phyloP scores from a whole-genome alignment of 192 early-diverging fungal genomes.

The Jimgerdemannia flammicorona region DNA sequence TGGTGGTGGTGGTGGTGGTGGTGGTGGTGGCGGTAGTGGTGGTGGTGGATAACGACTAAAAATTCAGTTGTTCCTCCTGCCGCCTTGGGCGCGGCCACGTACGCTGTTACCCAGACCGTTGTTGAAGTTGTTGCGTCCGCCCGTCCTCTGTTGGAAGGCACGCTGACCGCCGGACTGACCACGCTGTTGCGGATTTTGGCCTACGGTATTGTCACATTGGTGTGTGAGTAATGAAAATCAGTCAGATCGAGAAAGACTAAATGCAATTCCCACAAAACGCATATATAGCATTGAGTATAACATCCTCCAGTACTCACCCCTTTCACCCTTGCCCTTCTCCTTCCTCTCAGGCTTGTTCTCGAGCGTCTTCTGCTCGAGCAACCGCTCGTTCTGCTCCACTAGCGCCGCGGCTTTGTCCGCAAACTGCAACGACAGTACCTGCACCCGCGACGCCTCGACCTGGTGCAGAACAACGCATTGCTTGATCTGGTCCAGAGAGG shows the following conservation, averaged over 20 bases:
- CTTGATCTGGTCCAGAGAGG: constrained; percentile 81
- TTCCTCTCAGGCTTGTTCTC: constrained; percentile 32
- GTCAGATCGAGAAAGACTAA: neutral
- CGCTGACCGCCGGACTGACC: neutral
- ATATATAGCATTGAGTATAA: neutral
- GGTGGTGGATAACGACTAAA: neutral
- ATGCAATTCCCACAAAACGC: neutral
- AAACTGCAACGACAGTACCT: constrained; percentile 82
- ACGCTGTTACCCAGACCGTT: constrained; percentile 27
- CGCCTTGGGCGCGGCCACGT: constrained; percentile 14
- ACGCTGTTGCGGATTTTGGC: neutral
- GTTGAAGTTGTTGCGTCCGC: constrained; percentile 21
- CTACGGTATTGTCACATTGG: neutral
- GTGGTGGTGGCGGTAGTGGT: too few relatives aligned
- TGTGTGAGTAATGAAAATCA: neutral
- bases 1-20: too few relatives aligned
- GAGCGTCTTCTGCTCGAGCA: constrained; percentile 71
- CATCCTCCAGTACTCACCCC: neutral
- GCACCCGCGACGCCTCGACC: constrained; percentile 69
- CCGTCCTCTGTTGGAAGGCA: constrained; percentile 1
- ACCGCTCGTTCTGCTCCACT: constrained; percentile 89
- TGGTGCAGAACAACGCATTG: constrained; percentile 79
- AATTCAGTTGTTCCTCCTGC: neutral
- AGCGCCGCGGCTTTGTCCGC: constrained; percentile 83
- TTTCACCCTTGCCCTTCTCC: constrained; percentile 10